Conservation (phyloP, 2,329 filamentous ascomycete genomes). For the Cytospora piceae region DNA sequence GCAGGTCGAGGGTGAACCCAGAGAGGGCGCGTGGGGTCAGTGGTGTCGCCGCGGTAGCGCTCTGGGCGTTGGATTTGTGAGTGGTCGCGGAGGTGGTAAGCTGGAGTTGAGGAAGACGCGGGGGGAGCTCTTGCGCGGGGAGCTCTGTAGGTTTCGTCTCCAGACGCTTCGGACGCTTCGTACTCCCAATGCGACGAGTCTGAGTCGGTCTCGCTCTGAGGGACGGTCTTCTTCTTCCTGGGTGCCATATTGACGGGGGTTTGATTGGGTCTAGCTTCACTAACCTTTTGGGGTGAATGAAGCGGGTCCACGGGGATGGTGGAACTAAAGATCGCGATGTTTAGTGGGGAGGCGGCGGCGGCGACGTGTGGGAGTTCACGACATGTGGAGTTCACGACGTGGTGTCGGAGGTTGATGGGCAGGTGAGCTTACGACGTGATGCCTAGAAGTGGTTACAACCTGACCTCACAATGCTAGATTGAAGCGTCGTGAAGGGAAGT, state of each 20-base stretch:
- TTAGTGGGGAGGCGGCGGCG: too few relatives aligned
- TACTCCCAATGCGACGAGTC: not conserved
- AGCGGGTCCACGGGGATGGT: not conserved
- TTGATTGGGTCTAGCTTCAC: not conserved
- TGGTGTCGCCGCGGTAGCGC: constrained; percentile 35
- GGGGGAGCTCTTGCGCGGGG: not conserved
- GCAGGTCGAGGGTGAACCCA: constrained; percentile 34
- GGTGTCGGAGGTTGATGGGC: too few relatives aligned
- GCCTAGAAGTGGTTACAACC: too few relatives aligned
- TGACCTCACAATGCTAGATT: too few relatives aligned
- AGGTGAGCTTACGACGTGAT: too few relatives aligned
- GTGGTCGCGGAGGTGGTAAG: not conserved
- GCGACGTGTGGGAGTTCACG: too few relatives aligned
- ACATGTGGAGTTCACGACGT: too few relatives aligned
- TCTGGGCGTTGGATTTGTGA: not conserved
- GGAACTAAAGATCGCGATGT: not conserved
- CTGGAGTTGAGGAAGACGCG: not conserved
- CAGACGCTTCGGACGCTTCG: not conserved
- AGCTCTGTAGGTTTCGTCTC: not conserved
- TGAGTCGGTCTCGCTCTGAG: not conserved
- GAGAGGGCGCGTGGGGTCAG: constrained; percentile 23
- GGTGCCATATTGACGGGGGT: not conserved
- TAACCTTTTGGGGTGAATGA: not conserved
- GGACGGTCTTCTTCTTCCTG: not conserved
- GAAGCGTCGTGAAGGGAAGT: too few relatives aligned